Evolutionary conservation across 495 filamentous ascomycete genomes (phyloP).

Genomic region (Talaromyces thailandensis): DNA sequence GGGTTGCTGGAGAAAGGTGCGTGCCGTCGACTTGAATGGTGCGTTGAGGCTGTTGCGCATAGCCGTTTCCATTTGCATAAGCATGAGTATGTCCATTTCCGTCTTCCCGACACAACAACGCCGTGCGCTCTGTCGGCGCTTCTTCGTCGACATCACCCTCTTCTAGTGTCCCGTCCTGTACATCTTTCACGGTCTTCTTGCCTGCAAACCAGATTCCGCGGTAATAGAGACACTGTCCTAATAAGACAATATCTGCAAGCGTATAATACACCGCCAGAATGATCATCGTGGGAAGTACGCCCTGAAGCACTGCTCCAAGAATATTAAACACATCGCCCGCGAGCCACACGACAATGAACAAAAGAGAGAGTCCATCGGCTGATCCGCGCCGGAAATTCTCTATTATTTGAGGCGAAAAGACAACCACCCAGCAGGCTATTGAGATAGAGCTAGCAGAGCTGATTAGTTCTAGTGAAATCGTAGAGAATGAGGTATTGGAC

Average conservation of each 20-base stretch:
- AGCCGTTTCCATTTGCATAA: neutral
- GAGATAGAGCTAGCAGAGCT: slow-evolving; percentile 69
- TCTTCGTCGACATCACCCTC: neutral
- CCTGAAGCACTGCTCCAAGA: slow-evolving; percentile 82
- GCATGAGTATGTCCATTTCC: neutral
- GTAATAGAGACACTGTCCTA: slow-evolving; percentile 91
- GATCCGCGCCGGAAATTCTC: slow-evolving; percentile 85
- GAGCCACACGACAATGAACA: slow-evolving; percentile 87
- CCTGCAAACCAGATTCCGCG: slow-evolving; percentile 68
- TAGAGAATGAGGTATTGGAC: slow-evolving; percentile 11
- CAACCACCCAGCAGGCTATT: slow-evolving; percentile 95
- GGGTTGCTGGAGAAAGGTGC: slow-evolving; percentile 74
- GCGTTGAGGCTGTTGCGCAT: slow-evolving; percentile 14
- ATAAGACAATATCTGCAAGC: slow-evolving; percentile 79
- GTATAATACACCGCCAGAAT: slow-evolving; percentile 96
- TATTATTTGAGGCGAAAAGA: slow-evolving; percentile 94
- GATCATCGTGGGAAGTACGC: slow-evolving; percentile 91
- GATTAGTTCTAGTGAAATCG: slow-evolving; percentile 9
- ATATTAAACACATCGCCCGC: slow-evolving; percentile 96
- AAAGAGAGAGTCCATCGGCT: slow-evolving; percentile 80
- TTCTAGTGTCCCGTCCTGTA: slow-evolving; percentile 1
- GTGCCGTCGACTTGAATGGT: slow-evolving; percentile 40
- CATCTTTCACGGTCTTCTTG: slow-evolving; percentile 14
- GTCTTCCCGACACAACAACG: slow-evolving; percentile 10
- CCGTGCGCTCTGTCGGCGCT: slow-evolving; percentile 6